phyloP scores from a whole-genome alignment of 169 alveolate species.

The Neospora caninum region DNA sequence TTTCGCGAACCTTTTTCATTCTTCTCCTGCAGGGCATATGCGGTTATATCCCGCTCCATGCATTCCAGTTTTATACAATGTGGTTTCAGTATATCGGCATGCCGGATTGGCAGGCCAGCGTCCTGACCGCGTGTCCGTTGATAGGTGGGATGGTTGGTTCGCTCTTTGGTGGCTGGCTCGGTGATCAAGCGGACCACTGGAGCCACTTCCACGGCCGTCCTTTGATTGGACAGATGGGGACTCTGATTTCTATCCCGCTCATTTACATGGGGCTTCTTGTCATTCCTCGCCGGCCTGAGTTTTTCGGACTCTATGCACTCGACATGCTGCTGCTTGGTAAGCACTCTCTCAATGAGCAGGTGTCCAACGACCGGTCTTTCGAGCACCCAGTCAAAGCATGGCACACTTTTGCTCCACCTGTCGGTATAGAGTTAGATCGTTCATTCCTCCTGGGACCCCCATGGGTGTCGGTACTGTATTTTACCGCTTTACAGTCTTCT shows the following conservation, averaged over 20 bases:
- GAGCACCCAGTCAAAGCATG: too few relatives aligned
- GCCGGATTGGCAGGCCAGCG: conserved; percentile 85
- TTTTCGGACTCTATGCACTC: conserved; percentile 70
- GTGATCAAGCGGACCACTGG: conserved; percentile 82
- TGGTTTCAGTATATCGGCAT: conserved; percentile 88
- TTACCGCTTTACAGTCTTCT: too few relatives aligned
- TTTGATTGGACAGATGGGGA: conserved; percentile 73
- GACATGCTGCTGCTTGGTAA: conserved; percentile 83
- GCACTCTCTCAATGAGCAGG: conserved; percentile 66
- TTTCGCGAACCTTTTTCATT: conserved; percentile 64
- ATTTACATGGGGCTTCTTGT: conserved; percentile 73
- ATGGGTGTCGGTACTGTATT: too few relatives aligned
- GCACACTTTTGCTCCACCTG: conserved; percentile 72
- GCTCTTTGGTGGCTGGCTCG: conserved; percentile 87
- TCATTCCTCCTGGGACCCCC: not conserved
- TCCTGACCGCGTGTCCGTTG: conserved; percentile 83
- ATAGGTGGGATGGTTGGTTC: conserved; percentile 91
- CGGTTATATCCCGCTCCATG: conserved; percentile 89
- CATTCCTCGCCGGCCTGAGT: conserved; percentile 75
- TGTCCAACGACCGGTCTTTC: too few relatives aligned
- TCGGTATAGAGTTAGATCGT: too few relatives aligned
- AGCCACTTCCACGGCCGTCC: conserved; percentile 87
- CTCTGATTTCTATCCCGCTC: conserved; percentile 78
- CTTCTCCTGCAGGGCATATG: conserved; percentile 81
- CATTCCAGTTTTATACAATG: conserved; percentile 87